These are phyloP conservation scores for Pythium sp. DNA, from an alignment of 352 stramenopile species.

Conservation along the genomic window DNA sequence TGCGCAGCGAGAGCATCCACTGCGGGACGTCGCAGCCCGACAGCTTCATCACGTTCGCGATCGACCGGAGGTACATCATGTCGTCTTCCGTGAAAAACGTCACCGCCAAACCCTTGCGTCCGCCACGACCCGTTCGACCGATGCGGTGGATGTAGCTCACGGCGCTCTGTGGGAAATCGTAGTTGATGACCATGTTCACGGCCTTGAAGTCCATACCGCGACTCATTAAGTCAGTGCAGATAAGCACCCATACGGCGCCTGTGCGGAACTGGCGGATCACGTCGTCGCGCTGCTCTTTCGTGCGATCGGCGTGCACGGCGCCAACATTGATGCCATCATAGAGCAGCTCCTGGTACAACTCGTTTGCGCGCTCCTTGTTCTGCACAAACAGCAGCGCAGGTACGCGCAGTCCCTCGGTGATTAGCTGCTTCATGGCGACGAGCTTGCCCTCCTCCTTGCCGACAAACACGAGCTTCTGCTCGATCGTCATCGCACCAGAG, in stretches of 20 bases:
- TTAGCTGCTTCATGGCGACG: conserved; percentile 93
- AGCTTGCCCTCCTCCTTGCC: conserved; percentile 99
- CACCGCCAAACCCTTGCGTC: conserved; percentile 91
- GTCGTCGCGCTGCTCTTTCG: conserved; percentile 91
- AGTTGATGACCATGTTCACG: conserved; percentile 99
- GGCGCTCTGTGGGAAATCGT: conserved; percentile 95
- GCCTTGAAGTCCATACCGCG: conserved; percentile 99
- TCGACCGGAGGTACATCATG: conserved; percentile 93
- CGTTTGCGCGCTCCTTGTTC: conserved; percentile 97
- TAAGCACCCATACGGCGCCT: conserved; percentile 98
- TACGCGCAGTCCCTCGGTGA: conserved; percentile 91
- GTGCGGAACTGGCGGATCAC: conserved; percentile 95
- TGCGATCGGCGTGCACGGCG: conserved; percentile 96
- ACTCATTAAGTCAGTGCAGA: conserved; percentile 99
- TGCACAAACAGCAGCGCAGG: conserved; percentile 98
- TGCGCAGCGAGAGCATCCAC: conserved; percentile 98
- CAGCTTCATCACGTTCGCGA: conserved; percentile 99
- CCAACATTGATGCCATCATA: conserved; percentile 99
- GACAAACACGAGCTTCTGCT: conserved; percentile 97
- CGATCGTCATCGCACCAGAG: conserved; percentile 84
- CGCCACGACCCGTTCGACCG: conserved; percentile 93
- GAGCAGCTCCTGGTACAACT: conserved; percentile 96
- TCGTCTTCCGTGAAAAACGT: conserved; percentile 98
- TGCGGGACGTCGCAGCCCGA: conserved; percentile 96
- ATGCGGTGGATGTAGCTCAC: conserved; percentile 98